These are phyloP conservation scores for Rhododendron molle DNA, from an alignment of 148 eudicot genomes.

Conservation along the genomic window DNA sequence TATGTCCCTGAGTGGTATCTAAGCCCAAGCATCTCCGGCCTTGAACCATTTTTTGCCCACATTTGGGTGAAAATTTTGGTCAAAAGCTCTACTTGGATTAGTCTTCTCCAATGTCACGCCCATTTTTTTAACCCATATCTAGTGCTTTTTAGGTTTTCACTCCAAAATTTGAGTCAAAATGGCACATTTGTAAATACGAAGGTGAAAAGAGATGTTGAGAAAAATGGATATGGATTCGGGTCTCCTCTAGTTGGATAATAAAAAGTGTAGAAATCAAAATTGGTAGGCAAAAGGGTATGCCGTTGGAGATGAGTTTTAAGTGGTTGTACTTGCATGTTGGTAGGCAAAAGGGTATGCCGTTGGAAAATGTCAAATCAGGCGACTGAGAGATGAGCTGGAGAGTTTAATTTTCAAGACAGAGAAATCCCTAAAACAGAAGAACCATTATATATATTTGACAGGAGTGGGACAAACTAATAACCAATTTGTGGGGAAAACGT, in stretches of 20 bases:
- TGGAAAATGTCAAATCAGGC: background rate
- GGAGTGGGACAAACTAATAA: too few species aligned
- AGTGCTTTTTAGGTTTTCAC: too few species aligned
- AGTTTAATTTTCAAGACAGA: background rate
- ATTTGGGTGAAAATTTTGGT: background rate
- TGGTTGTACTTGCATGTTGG: background rate
- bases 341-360: too few species aligned
- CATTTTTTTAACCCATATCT: too few species aligned
- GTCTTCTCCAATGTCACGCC: too few species aligned
- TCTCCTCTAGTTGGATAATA: background rate
- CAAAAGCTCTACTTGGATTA: background rate
- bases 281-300: background rate
- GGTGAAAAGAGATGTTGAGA: background rate
- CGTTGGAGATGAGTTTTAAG: background rate
- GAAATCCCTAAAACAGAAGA: background rate
- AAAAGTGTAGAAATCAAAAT: too few species aligned
- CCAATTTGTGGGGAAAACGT: background rate
- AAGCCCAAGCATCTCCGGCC: too few species aligned
- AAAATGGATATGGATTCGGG: background rate
- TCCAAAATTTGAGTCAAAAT: too few species aligned
- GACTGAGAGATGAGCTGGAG: background rate
- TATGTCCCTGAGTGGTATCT: background rate
- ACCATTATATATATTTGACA: background rate
- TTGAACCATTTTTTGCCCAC: too few species aligned
- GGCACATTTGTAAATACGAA: background rate